phyloP scores from a whole-genome alignment of 164 flowering plant genomes.

The Magnolia kwangsiensis region DNA sequence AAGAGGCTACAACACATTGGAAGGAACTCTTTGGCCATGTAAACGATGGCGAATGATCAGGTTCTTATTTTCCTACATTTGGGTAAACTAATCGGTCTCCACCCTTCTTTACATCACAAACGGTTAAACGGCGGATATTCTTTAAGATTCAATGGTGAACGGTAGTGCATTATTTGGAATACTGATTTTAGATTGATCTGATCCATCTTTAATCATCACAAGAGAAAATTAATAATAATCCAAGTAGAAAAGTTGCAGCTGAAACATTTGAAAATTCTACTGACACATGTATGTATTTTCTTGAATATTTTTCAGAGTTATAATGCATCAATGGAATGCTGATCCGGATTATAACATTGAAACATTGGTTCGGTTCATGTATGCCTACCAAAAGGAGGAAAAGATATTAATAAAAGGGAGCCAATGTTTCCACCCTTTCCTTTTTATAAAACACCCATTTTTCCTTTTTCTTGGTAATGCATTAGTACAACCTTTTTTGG shows the following conservation, averaged over 20 bases:
- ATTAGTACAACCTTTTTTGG: too few species aligned
- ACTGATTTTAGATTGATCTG: neutral
- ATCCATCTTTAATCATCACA: neutral
- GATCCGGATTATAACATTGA: too few species aligned
- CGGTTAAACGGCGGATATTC: neutral
- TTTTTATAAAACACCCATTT: neutral
- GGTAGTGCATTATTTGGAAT: neutral
- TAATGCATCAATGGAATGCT: neutral
- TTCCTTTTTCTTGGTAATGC: neutral
- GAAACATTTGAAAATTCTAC: neutral
- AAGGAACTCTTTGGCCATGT: constrained; percentile 37
- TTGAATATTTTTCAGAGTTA: neutral
- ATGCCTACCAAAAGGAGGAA: neutral
- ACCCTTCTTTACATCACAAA: neutral
- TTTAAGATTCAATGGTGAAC: neutral
- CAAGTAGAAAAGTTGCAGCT: neutral
- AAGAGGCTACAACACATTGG: constrained; percentile 50
- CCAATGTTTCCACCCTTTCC: neutral
- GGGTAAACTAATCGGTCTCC: neutral
- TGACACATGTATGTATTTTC: neutral
- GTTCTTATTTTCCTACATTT: neutral
- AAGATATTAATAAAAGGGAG: neutral
- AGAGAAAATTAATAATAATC: neutral
- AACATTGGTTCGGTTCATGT: neutral
- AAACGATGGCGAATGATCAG: constrained; percentile 28